These are phyloP conservation scores for Dipodascus geniculatus DNA, from an alignment of 805 yeast species.

Conservation along the genomic window DNA sequence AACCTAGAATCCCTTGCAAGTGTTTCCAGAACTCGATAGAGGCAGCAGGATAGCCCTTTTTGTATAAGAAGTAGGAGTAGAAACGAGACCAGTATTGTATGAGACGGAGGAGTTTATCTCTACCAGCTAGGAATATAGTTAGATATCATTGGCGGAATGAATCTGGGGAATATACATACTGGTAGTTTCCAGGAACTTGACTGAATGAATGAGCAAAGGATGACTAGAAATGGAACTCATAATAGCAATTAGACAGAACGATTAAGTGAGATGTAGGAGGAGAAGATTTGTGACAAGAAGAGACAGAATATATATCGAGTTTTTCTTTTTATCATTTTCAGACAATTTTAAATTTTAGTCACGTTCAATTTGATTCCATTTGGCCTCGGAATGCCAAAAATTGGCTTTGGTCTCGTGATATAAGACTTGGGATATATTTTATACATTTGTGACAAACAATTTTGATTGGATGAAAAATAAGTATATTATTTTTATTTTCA, in stretches of 20 bases:
- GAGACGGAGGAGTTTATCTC: constrained; percentile 71
- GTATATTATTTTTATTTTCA: too few species aligned
- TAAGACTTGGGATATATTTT: background rate
- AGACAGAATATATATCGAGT: too few species aligned
- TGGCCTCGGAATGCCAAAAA: background rate
- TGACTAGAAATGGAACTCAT: constrained; percentile 37
- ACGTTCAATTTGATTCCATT: background rate
- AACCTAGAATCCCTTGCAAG: constrained; percentile 50
- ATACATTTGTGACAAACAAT: too few species aligned
- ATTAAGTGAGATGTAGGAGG: background rate
- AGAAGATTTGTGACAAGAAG: background rate
- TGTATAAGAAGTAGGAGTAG: constrained; percentile 46
- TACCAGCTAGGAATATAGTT: constrained; percentile 33
- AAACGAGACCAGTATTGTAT: constrained; percentile 75
- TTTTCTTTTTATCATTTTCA: too few species aligned
- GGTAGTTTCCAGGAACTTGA: constrained; percentile 52
- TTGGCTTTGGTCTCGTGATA: background rate
- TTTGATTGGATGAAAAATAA: too few species aligned
- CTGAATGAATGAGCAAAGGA: constrained; percentile 52
- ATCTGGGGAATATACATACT: constrained; percentile 7
- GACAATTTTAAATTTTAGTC: background rate
- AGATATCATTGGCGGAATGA: too few species aligned
- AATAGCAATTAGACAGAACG: background rate
- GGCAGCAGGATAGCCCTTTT: constrained; percentile 41
- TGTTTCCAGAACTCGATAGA: constrained; percentile 39